Evolutionary conservation across 495 filamentous ascomycete genomes (phyloP), one percentile per base, ranked within the genome.

Genomic region (Annulohypoxylon nitens): DNA sequence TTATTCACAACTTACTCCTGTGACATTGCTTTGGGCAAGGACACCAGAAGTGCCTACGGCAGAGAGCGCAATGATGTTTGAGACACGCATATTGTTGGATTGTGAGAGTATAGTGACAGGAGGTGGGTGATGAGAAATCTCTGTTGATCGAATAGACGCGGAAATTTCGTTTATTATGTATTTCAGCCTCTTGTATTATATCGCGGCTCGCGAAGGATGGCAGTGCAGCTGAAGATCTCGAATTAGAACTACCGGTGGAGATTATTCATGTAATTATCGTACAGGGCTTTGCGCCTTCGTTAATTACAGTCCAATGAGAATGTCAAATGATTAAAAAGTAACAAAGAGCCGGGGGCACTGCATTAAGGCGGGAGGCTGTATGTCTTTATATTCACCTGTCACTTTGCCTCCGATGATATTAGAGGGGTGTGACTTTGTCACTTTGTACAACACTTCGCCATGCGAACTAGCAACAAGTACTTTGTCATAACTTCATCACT

Each of bases 81-180:
- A 77, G 39, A 78, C 71, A 73, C 80, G 80, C 86, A 88, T 88
- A 10, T 75, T 81, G 74, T 25, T 20, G 59, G 18, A 6, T 7
- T 69, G 16, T 36, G 54, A 12, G 58, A 18, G 26, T 34, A n/a
- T 58, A 30, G 41, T 25, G 30, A 30, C 5, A 30, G 30, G 30
- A 4, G 30, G 5, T 37, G 47, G 55, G 23, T n/a, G 9, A 48
- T n/a, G 53, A 34, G 1, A 34, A 47, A 8, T 26, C 39, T 61
- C 6, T 36, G 16, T 74, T 53, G 66, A 16, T 70, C 33, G 57
- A 62, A 10, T 60, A 4, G n/a, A 18, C 4, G 51, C 34, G 33
- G 36, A n/a, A 23, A 23, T 47, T 54, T 25, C 3, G 47, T 36
- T 33, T 67, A 50, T 70, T 64, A 70, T 60, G 61, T 70, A 70